Evolutionary conservation across 2,329 filamentous ascomycete genomes (phyloP).

Genomic region (Fusarium dimerum): DNA sequence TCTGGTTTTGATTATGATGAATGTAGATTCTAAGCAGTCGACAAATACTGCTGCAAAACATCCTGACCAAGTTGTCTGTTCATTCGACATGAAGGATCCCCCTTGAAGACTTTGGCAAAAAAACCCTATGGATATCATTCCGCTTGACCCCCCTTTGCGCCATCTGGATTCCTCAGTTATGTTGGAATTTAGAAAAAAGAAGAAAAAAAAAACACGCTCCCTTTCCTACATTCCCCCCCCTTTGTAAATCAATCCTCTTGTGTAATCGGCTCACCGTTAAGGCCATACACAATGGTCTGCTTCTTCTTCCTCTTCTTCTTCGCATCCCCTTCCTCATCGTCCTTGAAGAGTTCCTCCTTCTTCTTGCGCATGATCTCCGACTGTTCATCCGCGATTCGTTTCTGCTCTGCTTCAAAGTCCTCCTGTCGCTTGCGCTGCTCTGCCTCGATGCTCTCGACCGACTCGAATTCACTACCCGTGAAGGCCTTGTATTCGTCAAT

Average conservation of each 20-base stretch:
- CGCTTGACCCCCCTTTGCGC: constrained; percentile 18
- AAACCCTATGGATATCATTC: constrained; percentile 31
- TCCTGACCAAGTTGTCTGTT: neutral
- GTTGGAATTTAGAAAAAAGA: too few species aligned
- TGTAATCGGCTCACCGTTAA: constrained; percentile 39
- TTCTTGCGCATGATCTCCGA: constrained; percentile 49
- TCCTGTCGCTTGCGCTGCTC: constrained; percentile 52
- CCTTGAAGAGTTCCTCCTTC: constrained; percentile 51
- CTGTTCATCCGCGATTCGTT: constrained; percentile 46
- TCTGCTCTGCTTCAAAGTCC: constrained; percentile 46
- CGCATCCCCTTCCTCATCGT: constrained; percentile 34
- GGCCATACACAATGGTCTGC: constrained; percentile 36
- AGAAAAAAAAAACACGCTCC: too few species aligned
- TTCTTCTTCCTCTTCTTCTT: constrained; percentile 39
- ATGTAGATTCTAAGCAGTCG: too few species aligned
- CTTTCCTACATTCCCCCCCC: neutral
- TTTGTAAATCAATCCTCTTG: constrained; percentile 18
- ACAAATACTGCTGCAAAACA: neutral
- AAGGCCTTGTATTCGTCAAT: constrained; percentile 61
- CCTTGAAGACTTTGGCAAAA: constrained; percentile 15
- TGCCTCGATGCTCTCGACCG: constrained; percentile 56
- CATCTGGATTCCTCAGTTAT: constrained; percentile 10
- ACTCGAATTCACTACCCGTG: constrained; percentile 54
- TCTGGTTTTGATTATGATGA: too few species aligned
- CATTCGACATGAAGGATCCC: constrained; percentile 1